Evolutionary conservation across 2,329 filamentous ascomycete genomes (phyloP).

Genomic region (Phoma sp.): DNA sequence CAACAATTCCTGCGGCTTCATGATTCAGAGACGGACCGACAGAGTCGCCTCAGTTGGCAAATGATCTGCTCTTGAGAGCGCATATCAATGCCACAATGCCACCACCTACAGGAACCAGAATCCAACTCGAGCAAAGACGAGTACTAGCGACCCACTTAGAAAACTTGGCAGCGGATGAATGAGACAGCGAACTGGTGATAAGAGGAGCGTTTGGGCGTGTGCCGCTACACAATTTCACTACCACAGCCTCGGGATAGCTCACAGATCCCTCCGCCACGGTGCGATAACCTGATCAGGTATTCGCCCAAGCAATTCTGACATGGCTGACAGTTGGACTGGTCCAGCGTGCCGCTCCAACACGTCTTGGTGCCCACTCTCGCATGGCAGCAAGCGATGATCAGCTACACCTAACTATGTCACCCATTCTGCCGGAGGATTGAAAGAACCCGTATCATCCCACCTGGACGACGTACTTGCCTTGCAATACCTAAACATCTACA

Average conservation of each 20-base stretch:
- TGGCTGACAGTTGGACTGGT: not conserved
- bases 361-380: conserved; percentile 7
- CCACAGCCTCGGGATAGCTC: not conserved
- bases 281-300: conserved; percentile 1
- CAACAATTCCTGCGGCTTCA: not conserved
- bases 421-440: not conserved
- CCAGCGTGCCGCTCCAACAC: not conserved
- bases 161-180: not conserved
- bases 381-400: conserved; percentile 11
- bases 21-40: conserved; percentile 4
- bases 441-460: not conserved
- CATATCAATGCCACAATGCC: conserved; percentile 3
- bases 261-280: not conserved
- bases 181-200: conserved; percentile 4
- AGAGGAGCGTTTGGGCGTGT: not conserved
- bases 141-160: conserved; percentile 5
- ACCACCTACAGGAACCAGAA: not conserved
- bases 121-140: not conserved
- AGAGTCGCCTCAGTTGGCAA: not conserved
- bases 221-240: not conserved
- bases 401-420: not conserved
- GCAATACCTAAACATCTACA: not conserved
- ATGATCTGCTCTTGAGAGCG: not conserved
- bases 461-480: not conserved
- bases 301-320: not conserved